phyloP scores from a whole-genome alignment of 768 basidiomycete species.

The Tricholoma terreum region DNA sequence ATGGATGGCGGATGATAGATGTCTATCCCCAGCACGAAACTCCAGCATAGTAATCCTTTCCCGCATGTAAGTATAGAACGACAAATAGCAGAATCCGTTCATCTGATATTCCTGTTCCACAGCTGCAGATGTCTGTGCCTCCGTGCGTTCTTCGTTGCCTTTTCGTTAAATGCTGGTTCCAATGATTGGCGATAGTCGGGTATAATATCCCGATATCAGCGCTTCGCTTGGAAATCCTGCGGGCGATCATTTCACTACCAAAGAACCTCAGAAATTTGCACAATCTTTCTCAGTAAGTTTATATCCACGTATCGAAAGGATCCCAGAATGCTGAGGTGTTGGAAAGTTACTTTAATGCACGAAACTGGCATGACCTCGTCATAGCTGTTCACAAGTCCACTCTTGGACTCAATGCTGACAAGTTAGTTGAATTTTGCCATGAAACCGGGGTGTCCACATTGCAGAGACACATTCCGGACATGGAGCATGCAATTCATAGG shows the following conservation, averaged over 20 bases:
- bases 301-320: too few relatives aligned
- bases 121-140: constrained; percentile 49
- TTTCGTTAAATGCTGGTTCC: not conserved
- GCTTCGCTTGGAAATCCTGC: not conserved
- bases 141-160: constrained; percentile 24
- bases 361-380: not conserved
- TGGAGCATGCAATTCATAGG: not conserved
- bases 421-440: not conserved
- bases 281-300: not conserved
- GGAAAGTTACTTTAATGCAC: not conserved
- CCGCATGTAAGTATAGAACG: constrained; percentile 40
- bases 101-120: not conserved
- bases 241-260: not conserved
- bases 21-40: constrained; percentile 24
- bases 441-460: not conserved
- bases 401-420: not conserved
- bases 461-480: not conserved
- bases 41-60: constrained; percentile 38
- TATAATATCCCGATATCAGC: not conserved
- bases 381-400: not conserved
- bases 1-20: not conserved
- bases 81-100: not conserved
- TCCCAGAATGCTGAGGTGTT: not conserved
- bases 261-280: not conserved
- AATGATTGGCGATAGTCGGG: not conserved